These are phyloP conservation scores for Boletus barrowsii DNA, from an alignment of 768 basidiomycete genomes.

Conservation along the genomic window DNA sequence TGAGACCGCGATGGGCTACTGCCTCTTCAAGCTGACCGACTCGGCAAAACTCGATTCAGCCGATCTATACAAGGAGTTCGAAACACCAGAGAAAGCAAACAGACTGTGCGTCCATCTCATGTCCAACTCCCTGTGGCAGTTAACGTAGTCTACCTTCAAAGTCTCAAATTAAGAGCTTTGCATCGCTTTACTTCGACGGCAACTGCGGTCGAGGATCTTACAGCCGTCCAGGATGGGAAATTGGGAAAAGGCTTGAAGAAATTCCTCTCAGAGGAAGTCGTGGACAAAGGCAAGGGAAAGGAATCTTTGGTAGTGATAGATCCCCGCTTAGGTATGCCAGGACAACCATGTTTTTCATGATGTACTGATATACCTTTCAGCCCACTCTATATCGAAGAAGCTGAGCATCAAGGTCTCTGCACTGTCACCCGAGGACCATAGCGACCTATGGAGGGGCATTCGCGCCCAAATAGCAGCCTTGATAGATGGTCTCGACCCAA, in stretches of 20 bases:
- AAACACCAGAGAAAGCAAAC: constrained; percentile 87
- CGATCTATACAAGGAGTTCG: constrained; percentile 89
- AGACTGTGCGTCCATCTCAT: constrained; percentile 65
- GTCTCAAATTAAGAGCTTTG: constrained; percentile 90
- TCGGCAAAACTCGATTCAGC: constrained; percentile 82
- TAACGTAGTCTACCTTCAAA: constrained; percentile 32
- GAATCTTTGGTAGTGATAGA: constrained; percentile 85
- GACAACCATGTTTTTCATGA: not conserved
- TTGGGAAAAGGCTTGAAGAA: constrained; percentile 90
- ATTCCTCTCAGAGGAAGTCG: constrained; percentile 82
- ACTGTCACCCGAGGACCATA: constrained; percentile 52
- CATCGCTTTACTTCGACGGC: constrained; percentile 98
- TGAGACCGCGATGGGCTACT: constrained; percentile 95
- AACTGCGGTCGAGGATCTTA: constrained; percentile 94
- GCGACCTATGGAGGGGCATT: constrained; percentile 95
- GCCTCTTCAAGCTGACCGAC: constrained; percentile 94
- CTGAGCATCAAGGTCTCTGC: constrained; percentile 82
- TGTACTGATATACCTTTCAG: constrained; percentile 37
- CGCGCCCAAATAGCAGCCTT: constrained; percentile 82
- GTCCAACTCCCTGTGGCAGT: constrained; percentile 10
- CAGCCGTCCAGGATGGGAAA: constrained; percentile 89
- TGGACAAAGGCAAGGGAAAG: constrained; percentile 89
- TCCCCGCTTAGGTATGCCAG: constrained; percentile 75
- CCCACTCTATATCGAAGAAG: constrained; percentile 88
- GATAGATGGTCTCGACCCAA: constrained; percentile 87